Conservation (phyloP, 2,329 filamentous ascomycete genomes). For the Colletotrichum coccodes region DNA sequence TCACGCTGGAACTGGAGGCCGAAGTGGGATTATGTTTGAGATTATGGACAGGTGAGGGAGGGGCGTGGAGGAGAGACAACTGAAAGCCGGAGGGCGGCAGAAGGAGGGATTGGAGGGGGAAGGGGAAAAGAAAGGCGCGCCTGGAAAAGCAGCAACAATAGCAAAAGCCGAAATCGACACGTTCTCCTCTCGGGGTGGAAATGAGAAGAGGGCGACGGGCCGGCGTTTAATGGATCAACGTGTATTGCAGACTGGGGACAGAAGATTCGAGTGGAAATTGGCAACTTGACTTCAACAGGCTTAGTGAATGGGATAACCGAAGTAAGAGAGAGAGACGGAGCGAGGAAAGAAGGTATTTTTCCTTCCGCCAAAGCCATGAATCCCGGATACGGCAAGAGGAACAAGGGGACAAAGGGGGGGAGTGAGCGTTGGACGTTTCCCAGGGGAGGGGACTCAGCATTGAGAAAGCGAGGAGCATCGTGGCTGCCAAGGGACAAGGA, state of each 20-base stretch:
- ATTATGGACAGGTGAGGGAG: not conserved
- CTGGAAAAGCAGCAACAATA: constrained; percentile 3
- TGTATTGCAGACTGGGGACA: not conserved
- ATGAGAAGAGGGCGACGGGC: constrained; percentile 21
- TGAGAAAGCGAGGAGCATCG: constrained; percentile 5
- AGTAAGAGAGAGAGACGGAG: not conserved
- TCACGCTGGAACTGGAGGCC: not conserved
- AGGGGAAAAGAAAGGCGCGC: constrained; percentile 26
- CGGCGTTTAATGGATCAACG: constrained; percentile 25
- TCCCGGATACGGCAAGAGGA: constrained; percentile 22
- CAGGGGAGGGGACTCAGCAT: not conserved
- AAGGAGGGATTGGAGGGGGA: constrained; percentile 6
- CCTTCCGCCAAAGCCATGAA: constrained; percentile 13
- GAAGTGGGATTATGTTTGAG: not conserved
- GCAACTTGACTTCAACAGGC: constrained; percentile 5
- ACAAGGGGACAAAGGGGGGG: not conserved
- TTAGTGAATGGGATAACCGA: not conserved
- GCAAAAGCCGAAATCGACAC: not conserved
- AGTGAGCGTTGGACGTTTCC: not conserved
- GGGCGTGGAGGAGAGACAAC: constrained; percentile 9
- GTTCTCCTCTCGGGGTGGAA: constrained; percentile 5
- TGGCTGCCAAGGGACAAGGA: constrained; percentile 28
- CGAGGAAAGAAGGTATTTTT: constrained; percentile 1
- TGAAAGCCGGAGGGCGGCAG: not conserved
- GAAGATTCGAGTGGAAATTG: constrained; percentile 6